These are phyloP conservation scores for Arabidopsis suecica DNA, from an alignment of 345 rosid species.

Conservation along the genomic window DNA sequence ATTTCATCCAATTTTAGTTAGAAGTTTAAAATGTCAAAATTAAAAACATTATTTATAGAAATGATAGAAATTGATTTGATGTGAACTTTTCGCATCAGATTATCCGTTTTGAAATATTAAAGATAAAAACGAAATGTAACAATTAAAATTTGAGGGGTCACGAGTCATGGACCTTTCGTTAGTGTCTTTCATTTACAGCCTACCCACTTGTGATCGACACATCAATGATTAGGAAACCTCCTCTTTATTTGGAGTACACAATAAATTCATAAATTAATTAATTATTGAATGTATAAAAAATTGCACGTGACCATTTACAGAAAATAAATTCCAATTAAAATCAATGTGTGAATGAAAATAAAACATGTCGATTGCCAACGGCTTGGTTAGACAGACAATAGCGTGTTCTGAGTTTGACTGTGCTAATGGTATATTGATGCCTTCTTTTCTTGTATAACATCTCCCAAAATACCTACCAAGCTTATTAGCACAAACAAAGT, in stretches of 20 bases:
- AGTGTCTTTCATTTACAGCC: slow-evolving; percentile 19
- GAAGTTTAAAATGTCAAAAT: too few relatives aligned
- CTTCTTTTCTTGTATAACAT: background rate
- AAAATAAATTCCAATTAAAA: background rate
- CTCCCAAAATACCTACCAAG: too few relatives aligned
- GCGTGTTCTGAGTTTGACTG: slow-evolving; percentile 39
- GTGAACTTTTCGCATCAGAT: too few relatives aligned
- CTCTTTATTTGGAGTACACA: slow-evolving; percentile 2
- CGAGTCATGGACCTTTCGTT: background rate
- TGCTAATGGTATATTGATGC: slow-evolving; percentile 28
- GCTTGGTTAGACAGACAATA: slow-evolving; percentile 41
- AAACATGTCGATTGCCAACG: slow-evolving; percentile 36
- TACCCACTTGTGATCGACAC: slow-evolving; percentile 11
- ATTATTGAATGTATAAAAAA: slow-evolving; percentile 2
- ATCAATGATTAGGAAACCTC: slow-evolving; percentile 21
- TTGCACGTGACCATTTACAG: slow-evolving; percentile 27
- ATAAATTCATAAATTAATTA: background rate
- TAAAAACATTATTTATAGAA: too few relatives aligned
- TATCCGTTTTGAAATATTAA: too few relatives aligned
- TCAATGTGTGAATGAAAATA: slow-evolving; percentile 3
- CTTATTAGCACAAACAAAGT: too few relatives aligned
- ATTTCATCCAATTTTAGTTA: too few relatives aligned
- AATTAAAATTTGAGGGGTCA: background rate
- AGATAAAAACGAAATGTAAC: background rate
- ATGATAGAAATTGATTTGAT: too few relatives aligned